Evolutionary conservation across 2,329 filamentous ascomycete species (phyloP), one percentile per base, ranked within the genome.

Genomic region (Mariannaea elegans): DNA sequence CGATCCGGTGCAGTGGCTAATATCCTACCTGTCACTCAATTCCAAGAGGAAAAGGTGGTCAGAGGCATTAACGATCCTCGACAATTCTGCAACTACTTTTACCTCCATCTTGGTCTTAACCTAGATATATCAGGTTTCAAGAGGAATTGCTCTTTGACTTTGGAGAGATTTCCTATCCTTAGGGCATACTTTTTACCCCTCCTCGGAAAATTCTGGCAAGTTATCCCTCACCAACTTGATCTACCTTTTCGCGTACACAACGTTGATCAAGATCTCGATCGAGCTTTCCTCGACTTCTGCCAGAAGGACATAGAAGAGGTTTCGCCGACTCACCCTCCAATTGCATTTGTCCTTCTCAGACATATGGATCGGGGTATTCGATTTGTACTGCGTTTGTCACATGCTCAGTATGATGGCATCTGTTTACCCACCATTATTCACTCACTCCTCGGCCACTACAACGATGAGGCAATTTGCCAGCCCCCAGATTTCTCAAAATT

Each of bases 381-480:
- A 12, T 27, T 73, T 3, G 47, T 69, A 3, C 38, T 71, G 27
- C 66, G 69, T n/a, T 9, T 83, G 10, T 83, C 81, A 0, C 81
- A 82, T 59, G 80, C 80, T 1, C 80, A 82, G 59, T 82, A 82
- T 53, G 80, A 82, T 49, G 80, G 80, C 24, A 74, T 82, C 21
- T 79, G 73, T 51, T 71, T 82, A 4, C 78, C 79, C 1, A 67
- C 69, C 9, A 71, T 81, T 2, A 71, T 79, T 24, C 65, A 71
- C 3, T 72, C 24, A 2, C 14, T 51, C 16, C 24, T 27, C 14
- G 48, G 29, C 27, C 23, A 10, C 4, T 32, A 51, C 8, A 34
- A 42, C n/a, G 36, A 27, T 7, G 24, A 9, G 6, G 9, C 9
- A 9, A 9, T 9, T 5, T 27, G 6, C 24, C 24, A 27, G 6